Evolutionary conservation across 129 eudicot genomes (phyloP), one percentile per base, ranked within the genome.

Genomic region (Saussurea involucrata): DNA sequence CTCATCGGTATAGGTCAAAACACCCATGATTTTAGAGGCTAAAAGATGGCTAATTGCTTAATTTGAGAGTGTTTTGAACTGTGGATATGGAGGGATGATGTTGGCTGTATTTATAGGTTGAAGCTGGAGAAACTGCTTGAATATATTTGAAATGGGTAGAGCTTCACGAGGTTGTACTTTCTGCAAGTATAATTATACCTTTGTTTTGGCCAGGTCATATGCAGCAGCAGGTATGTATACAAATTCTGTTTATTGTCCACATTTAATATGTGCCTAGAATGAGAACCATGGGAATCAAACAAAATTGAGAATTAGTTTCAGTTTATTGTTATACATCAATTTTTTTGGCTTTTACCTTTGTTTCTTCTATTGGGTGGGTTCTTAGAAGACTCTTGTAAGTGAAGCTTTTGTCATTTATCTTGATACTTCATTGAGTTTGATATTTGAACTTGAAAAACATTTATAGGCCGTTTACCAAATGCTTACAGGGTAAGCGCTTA

Each of bases 1-100:
- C 36, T 87, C 86, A 11, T 87, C 91, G 13, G 72, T 81, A 29
- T 81, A 81, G 13, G 85, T 81, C 32, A 79, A 21, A 22, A 81
- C 40, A 28, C 84, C 88, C 88, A 87, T 87, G 63, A 5, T 74
- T 77, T 53, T 20, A 3, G 36, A 68, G 75, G 81, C 40, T 22
- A 11, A 68, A 77, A 67, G 57, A 46, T 31, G 34, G 32, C 33
- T 31, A 67, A 31, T 5, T 64, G 37, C 20, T 77, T 57, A 33
- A 8, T 24, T 53, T 68, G 28, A 6, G 68, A 55, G 66, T 68
- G 68, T 15, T 53, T 44, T 68, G 1, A 24, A 34, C 6, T 33
- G 60, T 77, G 81, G 60, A 49, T 53, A 68, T 49, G 36, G 34
- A 15, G 24, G 18, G 74, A 46, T 55, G 24, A 68, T 32, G 74